These are phyloP conservation scores for Diaporthe humulicola DNA, from an alignment of 2,329 filamentous ascomycete species.

Conservation along the genomic window DNA sequence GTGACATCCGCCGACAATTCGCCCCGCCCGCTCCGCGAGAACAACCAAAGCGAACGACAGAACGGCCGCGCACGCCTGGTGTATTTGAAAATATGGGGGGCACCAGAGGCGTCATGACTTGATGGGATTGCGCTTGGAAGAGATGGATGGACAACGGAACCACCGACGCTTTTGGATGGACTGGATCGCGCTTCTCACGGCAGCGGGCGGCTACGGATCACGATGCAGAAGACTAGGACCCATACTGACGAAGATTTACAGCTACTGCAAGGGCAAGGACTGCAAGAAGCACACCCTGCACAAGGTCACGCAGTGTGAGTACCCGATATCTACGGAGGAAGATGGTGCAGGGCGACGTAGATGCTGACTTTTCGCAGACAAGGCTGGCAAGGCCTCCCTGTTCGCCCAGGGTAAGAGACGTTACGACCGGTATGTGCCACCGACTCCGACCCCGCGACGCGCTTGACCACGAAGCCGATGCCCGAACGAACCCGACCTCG, in stretches of 20 bases:
- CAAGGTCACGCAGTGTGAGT: slow-evolving; percentile 80
- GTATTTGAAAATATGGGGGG: not conserved
- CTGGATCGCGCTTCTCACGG: slow-evolving; percentile 53
- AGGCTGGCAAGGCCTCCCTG: slow-evolving; percentile 66
- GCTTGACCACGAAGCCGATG: not conserved
- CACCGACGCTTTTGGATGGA: slow-evolving; percentile 51
- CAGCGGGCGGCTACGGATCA: slow-evolving; percentile 23
- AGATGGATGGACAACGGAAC: not conserved
- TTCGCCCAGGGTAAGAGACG: slow-evolving; percentile 94
- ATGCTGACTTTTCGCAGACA: slow-evolving; percentile 60
- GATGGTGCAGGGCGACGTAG: not conserved
- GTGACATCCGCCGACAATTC: slow-evolving; percentile 71
- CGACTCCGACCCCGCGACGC: not conserved
- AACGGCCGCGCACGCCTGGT: not conserved
- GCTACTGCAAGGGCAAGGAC: slow-evolving; percentile 87
- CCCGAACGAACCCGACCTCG: not conserved
- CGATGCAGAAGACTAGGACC: not conserved
- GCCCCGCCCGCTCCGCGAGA: slow-evolving; percentile 94
- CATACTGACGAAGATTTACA: slow-evolving; percentile 35
- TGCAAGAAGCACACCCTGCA: slow-evolving; percentile 84
- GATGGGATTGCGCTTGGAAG: not conserved
- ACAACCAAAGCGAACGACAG: slow-evolving; percentile 51
- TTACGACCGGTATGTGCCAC: slow-evolving; percentile 78
- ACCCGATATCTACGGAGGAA: not conserved
- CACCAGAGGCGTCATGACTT: not conserved